phyloP scores from a whole-genome alignment of 2,329 filamentous ascomycete species.

The Penicillium sp. region DNA sequence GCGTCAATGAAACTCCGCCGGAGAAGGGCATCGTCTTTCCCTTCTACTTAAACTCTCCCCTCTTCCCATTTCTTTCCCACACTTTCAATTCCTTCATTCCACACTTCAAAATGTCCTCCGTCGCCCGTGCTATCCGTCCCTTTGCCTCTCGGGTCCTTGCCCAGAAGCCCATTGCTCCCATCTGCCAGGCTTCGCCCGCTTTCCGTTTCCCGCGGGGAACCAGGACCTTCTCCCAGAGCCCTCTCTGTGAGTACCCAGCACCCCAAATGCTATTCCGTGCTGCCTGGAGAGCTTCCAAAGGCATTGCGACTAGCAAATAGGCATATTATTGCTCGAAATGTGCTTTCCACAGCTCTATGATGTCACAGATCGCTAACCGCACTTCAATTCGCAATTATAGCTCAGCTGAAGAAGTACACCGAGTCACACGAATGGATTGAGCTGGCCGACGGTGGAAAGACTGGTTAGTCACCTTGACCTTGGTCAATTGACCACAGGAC shows the following conservation, averaged over 20 bases:
- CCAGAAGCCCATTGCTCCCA: constrained; percentile 37
- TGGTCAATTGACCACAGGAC: constrained; percentile 1
- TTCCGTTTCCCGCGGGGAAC: constrained; percentile 46
- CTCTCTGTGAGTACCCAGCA: constrained; percentile 35
- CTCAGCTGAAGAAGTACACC: constrained; percentile 75
- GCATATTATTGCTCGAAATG: constrained; percentile 4
- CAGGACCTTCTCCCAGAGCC: constrained; percentile 45
- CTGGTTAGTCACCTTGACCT: constrained; percentile 49
- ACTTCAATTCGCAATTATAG: constrained; percentile 30
- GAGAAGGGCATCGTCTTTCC: constrained; percentile 26
- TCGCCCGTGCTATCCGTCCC: constrained; percentile 39
- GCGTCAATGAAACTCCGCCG: constrained; percentile 24
- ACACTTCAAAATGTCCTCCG: constrained; percentile 36
- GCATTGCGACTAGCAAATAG: constrained; percentile 5
- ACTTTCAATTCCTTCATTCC: constrained; percentile 6
- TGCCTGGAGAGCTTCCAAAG: not conserved
- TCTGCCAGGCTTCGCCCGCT: constrained; percentile 34
- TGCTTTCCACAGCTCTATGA: constrained; percentile 5
- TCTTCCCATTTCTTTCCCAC: constrained; percentile 17
- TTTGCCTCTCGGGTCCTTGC: constrained; percentile 39
- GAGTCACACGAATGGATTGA: constrained; percentile 99
- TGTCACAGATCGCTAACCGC: constrained; percentile 24
- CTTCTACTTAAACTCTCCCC: constrained; percentile 30
- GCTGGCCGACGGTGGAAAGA: constrained; percentile 77
- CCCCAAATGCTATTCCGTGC: constrained; percentile 2